Percentiles rank a stretch among this genome's conserved stretches.
phyloP scores from a whole-genome alignment of 768 basidiomycete genomes.

The Serendipita sp. region DNA sequence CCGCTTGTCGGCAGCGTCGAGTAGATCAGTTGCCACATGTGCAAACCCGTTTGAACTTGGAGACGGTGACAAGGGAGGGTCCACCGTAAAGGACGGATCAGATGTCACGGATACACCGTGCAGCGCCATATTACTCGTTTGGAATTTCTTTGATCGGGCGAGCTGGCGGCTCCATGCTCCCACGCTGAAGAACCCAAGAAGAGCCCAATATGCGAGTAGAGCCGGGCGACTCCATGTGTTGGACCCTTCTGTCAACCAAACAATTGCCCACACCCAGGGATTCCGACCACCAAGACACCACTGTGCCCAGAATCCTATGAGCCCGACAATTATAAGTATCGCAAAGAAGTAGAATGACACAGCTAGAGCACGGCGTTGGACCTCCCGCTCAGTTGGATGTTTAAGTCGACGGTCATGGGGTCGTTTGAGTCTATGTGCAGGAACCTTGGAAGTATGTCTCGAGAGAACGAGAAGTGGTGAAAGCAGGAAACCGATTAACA shows the following conservation, averaged over 20 bases:
- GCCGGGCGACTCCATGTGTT: conserved; percentile 64
- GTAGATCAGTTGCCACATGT: conserved; percentile 30
- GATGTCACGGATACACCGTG: neutral
- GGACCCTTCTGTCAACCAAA: conserved; percentile 60
- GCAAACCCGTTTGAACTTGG: conserved; percentile 10
- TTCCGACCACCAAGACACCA: conserved; percentile 65
- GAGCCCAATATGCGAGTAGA: conserved; percentile 73
- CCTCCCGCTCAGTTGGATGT: conserved; percentile 41
- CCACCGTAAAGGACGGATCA: neutral
- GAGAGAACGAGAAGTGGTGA: conserved; percentile 85
- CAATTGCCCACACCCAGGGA: conserved; percentile 75
- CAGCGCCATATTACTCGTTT: neutral
- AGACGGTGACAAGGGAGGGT: neutral
- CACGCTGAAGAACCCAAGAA: conserved; percentile 65
- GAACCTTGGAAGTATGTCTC: conserved; percentile 76
- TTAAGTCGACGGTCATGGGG: neutral
- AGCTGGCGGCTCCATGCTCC: conserved; percentile 92
- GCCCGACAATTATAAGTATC: conserved; percentile 55
- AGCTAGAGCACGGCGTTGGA: conserved; percentile 70
- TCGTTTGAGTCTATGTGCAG: conserved; percentile 25
- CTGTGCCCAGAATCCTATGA: conserved; percentile 84
- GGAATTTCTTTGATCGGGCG: conserved; percentile 52
- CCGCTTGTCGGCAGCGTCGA: conserved; percentile 79
- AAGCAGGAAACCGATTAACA: conserved; percentile 86
- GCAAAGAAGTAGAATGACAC: conserved; percentile 68